A percentile compares a stretch with the other conserved stretches of the same genome.
These are phyloP conservation scores for Escovopsis sp. DNA, from an alignment of 2,329 filamentous ascomycete species.

Conservation along the genomic window DNA sequence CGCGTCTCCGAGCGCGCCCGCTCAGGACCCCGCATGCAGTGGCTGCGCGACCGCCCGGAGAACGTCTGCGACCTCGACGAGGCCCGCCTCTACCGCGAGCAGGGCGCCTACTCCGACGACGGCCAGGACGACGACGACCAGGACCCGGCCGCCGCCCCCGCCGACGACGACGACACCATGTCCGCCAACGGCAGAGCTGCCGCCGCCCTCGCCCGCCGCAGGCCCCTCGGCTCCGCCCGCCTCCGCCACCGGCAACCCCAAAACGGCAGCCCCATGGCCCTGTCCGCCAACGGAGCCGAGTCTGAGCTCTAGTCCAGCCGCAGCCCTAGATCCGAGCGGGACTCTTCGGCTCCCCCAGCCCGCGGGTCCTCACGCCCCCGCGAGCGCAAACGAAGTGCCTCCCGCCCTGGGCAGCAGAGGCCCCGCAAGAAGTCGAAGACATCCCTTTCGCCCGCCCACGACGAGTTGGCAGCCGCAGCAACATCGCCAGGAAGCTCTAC, in stretches of 20 bases:
- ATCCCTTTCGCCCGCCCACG: too few relatives aligned
- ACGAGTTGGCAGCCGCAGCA: too few relatives aligned
- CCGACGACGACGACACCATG: too few relatives aligned
- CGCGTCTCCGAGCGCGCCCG: slow-evolving; percentile 80
- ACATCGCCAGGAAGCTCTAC: too few relatives aligned
- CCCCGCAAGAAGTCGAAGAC: too few relatives aligned
- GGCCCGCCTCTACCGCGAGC: slow-evolving; percentile 37
- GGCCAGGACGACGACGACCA: slow-evolving; percentile 23
- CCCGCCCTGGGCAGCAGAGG: too few relatives aligned
- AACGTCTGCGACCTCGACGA: slow-evolving; percentile 80
- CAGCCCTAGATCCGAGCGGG: too few relatives aligned
- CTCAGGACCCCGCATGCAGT: slow-evolving; percentile 90
- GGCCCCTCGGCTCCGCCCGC: slow-evolving; percentile 27
- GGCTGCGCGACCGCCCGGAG: slow-evolving; percentile 72
- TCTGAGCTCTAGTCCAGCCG: slow-evolving; percentile 32
- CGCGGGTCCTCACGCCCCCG: too few relatives aligned
- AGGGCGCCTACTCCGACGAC: slow-evolving; percentile 43
- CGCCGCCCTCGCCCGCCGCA: slow-evolving; percentile 26
- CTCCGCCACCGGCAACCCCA: slow-evolving; percentile 30
- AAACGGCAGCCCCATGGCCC: slow-evolving; percentile 41
- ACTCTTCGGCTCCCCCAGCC: too few relatives aligned
- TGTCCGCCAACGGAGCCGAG: slow-evolving; percentile 42
- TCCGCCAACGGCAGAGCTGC: slow-evolving; percentile 16
- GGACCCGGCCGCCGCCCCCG: too few relatives aligned
- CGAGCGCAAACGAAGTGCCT: too few relatives aligned